Evolutionary conservation across 805 yeast species (phyloP).

Genomic region (Brettanomyces custersianus): DNA sequence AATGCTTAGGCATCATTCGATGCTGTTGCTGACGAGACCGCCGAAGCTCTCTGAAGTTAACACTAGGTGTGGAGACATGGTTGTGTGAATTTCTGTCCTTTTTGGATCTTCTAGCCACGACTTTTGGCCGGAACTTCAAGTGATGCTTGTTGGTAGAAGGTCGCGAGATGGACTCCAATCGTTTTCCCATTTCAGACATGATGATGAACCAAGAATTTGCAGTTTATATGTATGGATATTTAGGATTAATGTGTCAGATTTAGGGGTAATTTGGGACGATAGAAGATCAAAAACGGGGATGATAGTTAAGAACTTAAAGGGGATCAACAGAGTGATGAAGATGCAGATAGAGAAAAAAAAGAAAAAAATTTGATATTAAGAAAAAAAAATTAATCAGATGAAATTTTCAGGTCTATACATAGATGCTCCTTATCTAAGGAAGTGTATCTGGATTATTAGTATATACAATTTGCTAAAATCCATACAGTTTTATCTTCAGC

Average conservation of each 20-base stretch:
- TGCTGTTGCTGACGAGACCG: conserved; percentile 4
- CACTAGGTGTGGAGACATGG: conserved; percentile 29
- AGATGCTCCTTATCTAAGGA: background rate
- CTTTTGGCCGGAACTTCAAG: conserved; percentile 78
- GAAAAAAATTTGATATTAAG: background rate
- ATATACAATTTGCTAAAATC: background rate
- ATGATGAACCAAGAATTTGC: background rate
- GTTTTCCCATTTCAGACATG: conserved; percentile 7
- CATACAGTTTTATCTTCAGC: too few relatives aligned
- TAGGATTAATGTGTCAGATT: too few relatives aligned
- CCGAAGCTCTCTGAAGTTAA: conserved; percentile 26
- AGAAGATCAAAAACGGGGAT: too few relatives aligned
- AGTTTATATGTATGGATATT: too few relatives aligned
- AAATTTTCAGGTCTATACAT: too few relatives aligned
- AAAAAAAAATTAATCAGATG: too few relatives aligned
- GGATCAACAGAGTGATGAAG: too few relatives aligned
- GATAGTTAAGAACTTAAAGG: too few relatives aligned
- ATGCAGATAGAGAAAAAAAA: background rate
- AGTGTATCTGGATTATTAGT: background rate
- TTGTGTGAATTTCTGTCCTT: conserved; percentile 74
- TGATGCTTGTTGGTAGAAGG: conserved; percentile 22
- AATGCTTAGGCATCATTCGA: background rate
- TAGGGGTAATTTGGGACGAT: too few relatives aligned
- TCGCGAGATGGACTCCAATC: conserved; percentile 32
- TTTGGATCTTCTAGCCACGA: conserved; percentile 72